phyloP scores from a whole-genome alignment of 148 eudicot species.

The Arbutus unedo region DNA sequence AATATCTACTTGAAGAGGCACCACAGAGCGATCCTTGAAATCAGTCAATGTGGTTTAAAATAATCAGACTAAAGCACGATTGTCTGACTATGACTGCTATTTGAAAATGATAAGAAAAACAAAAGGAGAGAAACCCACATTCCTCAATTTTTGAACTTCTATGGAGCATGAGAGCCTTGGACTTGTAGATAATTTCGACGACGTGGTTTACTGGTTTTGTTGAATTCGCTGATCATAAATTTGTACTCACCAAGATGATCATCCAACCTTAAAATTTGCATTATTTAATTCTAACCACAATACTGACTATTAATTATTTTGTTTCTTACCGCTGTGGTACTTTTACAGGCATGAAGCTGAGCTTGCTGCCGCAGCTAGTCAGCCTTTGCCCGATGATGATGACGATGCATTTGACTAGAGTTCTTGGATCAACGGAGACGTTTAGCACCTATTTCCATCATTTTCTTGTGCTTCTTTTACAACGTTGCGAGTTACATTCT shows the following conservation, averaged over 20 bases:
- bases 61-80: background rate
- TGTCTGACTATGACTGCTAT: background rate
- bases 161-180: background rate
- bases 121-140: background rate
- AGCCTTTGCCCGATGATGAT: constrained; percentile 14
- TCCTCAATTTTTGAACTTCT: background rate
- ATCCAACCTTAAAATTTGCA: background rate
- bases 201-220: background rate
- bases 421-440: background rate
- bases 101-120: background rate
- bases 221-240: background rate
- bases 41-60: background rate
- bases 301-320: background rate
- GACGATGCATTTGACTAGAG: constrained; percentile 18
- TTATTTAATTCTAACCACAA: background rate
- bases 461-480: background rate
- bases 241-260: background rate
- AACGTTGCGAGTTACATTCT: background rate
- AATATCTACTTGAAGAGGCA: background rate
- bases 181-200: background rate
- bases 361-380: constrained; percentile 18
- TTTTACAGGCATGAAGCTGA: constrained; percentile 20
- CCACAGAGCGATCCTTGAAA: background rate
- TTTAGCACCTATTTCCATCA: background rate
- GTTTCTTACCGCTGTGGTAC: background rate